A percentile compares a stretch with the other conserved stretches of the same genome.
These are phyloP conservation scores for Kuraishia borneana DNA, from an alignment of 805 yeast species.

Conservation along the genomic window DNA sequence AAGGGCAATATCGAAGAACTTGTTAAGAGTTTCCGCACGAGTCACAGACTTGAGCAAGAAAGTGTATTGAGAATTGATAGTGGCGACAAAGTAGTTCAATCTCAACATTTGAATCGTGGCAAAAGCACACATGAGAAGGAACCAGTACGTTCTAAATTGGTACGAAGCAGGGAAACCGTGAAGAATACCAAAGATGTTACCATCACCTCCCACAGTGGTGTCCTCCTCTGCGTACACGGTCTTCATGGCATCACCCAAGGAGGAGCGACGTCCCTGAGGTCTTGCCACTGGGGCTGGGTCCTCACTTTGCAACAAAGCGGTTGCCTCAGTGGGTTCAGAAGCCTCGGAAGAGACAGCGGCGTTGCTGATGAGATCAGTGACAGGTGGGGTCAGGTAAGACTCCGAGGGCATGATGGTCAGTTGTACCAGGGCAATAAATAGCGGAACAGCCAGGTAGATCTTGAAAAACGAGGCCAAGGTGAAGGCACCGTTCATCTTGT, in stretches of 20 bases:
- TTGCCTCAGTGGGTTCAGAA: slow-evolving; percentile 6
- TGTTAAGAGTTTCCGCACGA: slow-evolving; percentile 29
- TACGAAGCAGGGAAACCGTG: slow-evolving; percentile 39
- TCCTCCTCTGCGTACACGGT: slow-evolving; percentile 43
- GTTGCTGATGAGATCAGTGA: not conserved
- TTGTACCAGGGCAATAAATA: slow-evolving; percentile 35
- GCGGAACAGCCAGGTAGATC: slow-evolving; percentile 35
- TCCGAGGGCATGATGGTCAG: slow-evolving; percentile 35
- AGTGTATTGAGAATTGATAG: slow-evolving; percentile 42
- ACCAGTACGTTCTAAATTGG: slow-evolving; percentile 44
- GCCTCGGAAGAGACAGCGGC: not conserved
- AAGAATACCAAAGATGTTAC: slow-evolving; percentile 40
- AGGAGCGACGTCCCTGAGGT: slow-evolving; percentile 28
- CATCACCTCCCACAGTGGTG: slow-evolving; percentile 23
- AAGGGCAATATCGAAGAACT: slow-evolving; percentile 38
- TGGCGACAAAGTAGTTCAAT: slow-evolving; percentile 47
- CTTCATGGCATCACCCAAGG: slow-evolving; percentile 46
- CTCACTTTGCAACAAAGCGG: slow-evolving; percentile 4
- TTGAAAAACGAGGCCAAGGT: slow-evolving; percentile 31
- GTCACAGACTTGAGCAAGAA: slow-evolving; percentile 28
- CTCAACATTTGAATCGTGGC: slow-evolving; percentile 48
- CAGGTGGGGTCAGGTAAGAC: slow-evolving; percentile 33
- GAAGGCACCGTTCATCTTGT: slow-evolving; percentile 20
- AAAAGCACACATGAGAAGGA: slow-evolving; percentile 33
- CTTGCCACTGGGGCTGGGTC: not conserved